Percentiles rank a stretch among this genome's conserved stretches.
Conservation (phyloP, 805 yeast species). For the Pichia paraexigua region DNA sequence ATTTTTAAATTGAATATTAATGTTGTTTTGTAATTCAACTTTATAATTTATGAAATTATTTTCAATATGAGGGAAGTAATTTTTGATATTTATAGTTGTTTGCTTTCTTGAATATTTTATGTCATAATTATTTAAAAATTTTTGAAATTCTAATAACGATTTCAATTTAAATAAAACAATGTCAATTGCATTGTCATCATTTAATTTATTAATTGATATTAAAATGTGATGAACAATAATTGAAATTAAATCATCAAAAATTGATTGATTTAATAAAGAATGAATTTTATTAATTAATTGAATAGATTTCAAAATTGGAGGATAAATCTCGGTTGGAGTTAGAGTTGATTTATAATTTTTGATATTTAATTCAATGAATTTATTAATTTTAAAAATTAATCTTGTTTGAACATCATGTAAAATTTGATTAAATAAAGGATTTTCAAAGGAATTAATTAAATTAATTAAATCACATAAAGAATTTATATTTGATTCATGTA, state of each 20-base stretch:
- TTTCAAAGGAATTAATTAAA: conserved; percentile 58
- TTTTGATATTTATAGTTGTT: conserved; percentile 53
- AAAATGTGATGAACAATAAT: conserved; percentile 75
- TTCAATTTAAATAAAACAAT: conserved; percentile 61
- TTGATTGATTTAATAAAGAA: conserved; percentile 65
- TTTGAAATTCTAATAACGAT: conserved; percentile 61
- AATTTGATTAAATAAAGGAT: conserved; percentile 60
- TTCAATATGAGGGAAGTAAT: not conserved
- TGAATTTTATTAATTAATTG: conserved; percentile 68
- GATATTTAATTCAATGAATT: conserved; percentile 61
- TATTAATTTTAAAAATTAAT: conserved; percentile 70
- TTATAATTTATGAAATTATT: conserved; percentile 68
- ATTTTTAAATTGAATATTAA: conserved; percentile 34
- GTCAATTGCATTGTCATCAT: conserved; percentile 43
- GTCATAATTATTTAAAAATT: conserved; percentile 67
- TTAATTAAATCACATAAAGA: conserved; percentile 70
- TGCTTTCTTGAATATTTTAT: conserved; percentile 70
- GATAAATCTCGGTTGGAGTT: conserved; percentile 32
- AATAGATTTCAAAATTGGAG: conserved; percentile 65
- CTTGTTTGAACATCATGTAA: conserved; percentile 73
- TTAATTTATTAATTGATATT: conserved; percentile 42
- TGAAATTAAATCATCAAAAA: conserved; percentile 87
- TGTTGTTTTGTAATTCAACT: conserved; percentile 61
- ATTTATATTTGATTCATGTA: conserved; percentile 62
- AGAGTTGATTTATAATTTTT: conserved; percentile 53